phyloP scores from a whole-genome alignment of 2,329 filamentous ascomycete genomes.

The Apiospora hydei region DNA sequence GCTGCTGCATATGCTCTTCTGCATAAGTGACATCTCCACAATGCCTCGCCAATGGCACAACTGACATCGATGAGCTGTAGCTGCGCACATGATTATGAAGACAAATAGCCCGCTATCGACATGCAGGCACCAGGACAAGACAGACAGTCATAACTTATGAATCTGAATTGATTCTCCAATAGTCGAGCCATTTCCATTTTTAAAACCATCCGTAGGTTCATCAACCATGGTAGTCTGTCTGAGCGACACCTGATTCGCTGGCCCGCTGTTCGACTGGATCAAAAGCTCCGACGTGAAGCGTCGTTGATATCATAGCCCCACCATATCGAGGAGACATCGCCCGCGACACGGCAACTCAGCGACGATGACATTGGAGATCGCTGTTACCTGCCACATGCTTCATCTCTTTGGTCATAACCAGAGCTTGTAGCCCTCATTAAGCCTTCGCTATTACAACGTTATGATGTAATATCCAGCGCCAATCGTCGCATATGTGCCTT shows the following conservation, averaged over 20 bases:
- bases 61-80: no score
- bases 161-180: background rate
- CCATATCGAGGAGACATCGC: background rate
- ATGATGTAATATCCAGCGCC: background rate
- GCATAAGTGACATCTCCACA: no score
- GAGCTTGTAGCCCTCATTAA: background rate
- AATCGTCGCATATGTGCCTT: background rate
- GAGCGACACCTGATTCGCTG: background rate
- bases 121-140: background rate
- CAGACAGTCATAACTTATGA: background rate
- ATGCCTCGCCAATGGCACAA: background rate
- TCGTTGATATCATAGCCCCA: conserved; percentile 21
- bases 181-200: background rate
- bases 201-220: no score
- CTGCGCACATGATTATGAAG: background rate
- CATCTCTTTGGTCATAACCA: background rate
- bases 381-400: background rate
- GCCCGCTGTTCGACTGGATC: background rate
- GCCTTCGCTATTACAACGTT: conserved; percentile 3
- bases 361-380: background rate
- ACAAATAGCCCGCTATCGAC: background rate
- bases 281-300: conserved; percentile 14
- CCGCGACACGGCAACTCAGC: background rate
- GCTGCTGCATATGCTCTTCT: background rate
- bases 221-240: background rate